Evolutionary conservation across 1,284 basidiomycete genomes (phyloP).

Genomic region (Hymenochaete sp.): DNA sequence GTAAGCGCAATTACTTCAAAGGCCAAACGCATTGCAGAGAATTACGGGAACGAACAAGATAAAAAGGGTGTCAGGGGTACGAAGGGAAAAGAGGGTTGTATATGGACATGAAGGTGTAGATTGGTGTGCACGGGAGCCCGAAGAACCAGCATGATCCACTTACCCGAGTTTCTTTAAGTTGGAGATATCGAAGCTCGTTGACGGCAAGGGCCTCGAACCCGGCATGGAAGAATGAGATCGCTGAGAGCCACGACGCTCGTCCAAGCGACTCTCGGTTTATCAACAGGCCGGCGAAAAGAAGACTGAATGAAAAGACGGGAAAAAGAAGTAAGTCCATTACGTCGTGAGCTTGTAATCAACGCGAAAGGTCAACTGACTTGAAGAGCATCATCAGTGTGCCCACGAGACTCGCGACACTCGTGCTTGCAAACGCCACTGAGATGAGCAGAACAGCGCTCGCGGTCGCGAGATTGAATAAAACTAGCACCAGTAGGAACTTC

Average conservation of each 20-base stretch:
- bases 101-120: neutral
- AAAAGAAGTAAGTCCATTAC: conserved; percentile 1
- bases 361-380: conserved; percentile 57
- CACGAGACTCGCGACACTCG: conserved; percentile 84
- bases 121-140: neutral
- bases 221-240: conserved; percentile 96
- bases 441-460: conserved; percentile 87
- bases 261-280: conserved; percentile 88
- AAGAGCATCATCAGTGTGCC: conserved; percentile 95
- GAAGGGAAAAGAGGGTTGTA: conserved; percentile 3
- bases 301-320: conserved; percentile 35
- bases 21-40: no score
- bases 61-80: conserved; percentile 10
- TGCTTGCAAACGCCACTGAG: conserved; percentile 79
- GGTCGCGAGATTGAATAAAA: conserved; percentile 92
- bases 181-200: conserved; percentile 91
- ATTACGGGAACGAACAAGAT: neutral
- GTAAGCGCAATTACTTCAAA: no score
- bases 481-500: conserved; percentile 94
- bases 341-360: neutral
- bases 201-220: conserved; percentile 94
- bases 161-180: conserved; percentile 83
- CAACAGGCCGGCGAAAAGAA: conserved; percentile 90
- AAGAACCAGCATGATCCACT: conserved; percentile 21
- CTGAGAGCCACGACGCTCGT: conserved; percentile 77